phyloP scores from a whole-genome alignment of 2,329 filamentous ascomycete species.

The Zymoseptoria crescenta region DNA sequence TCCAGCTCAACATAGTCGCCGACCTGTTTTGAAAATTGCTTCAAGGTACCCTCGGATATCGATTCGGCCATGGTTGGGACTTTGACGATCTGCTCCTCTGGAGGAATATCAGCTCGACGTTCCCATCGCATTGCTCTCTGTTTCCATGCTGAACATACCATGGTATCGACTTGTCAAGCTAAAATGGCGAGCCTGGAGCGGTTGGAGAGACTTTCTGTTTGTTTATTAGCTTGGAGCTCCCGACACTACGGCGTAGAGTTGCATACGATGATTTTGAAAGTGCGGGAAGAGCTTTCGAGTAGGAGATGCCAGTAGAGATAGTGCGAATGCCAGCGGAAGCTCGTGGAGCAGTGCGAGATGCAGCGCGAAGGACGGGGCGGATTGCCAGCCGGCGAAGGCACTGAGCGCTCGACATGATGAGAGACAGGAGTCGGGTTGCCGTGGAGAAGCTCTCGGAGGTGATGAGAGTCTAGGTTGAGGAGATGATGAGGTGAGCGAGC shows the following conservation, averaged over 20 bases:
- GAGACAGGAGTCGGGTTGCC: constrained; percentile 21
- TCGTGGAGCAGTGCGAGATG: constrained; percentile 17
- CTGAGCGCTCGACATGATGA: constrained; percentile 32
- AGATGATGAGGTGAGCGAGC: constrained; percentile 5
- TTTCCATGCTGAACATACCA: constrained; percentile 18
- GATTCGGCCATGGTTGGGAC: constrained; percentile 98
- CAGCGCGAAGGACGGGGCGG: constrained; percentile 22
- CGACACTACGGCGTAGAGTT: neutral
- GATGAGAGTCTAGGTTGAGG: constrained; percentile 1
- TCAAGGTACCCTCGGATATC: constrained; percentile 93
- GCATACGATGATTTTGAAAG: constrained; percentile 17
- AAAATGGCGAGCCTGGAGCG: constrained; percentile 26
- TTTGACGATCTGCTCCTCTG: constrained; percentile 77
- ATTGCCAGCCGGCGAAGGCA: constrained; percentile 24
- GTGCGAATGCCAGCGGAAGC: constrained; percentile 17
- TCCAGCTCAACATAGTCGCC: constrained; percentile 93
- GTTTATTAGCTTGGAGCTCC: constrained; percentile 4
- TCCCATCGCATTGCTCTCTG: neutral
- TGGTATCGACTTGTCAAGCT: constrained; percentile 27
- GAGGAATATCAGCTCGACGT: constrained; percentile 7
- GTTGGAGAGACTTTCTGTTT: constrained; percentile 22
- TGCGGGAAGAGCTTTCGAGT: constrained; percentile 16
- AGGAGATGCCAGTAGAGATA: constrained; percentile 14
- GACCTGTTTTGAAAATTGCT: constrained; percentile 88
- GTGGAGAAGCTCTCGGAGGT: constrained; percentile 19